Percentiles rank a stretch among this genome's conserved stretches.
These are phyloP conservation scores for Bolboschoenoplectus hybrid DNA, from an alignment of 202 grass and related monocot species.

Conservation along the genomic window DNA sequence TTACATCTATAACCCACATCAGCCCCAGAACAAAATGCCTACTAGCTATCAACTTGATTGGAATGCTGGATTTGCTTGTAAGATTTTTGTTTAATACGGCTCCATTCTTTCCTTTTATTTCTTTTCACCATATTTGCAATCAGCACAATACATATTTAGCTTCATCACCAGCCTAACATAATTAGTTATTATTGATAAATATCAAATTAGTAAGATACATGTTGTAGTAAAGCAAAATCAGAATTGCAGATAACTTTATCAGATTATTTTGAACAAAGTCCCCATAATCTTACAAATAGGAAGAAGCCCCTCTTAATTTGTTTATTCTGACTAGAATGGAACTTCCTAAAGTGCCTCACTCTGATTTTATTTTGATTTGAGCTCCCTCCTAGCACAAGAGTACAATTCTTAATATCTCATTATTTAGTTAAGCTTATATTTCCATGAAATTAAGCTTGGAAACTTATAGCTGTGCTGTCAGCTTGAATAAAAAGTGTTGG, in stretches of 20 bases:
- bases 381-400: background rate
- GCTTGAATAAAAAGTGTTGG: background rate
- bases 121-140: background rate
- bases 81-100: constrained; percentile 25
- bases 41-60: constrained; percentile 73
- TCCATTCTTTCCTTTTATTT: background rate
- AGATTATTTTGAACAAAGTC: background rate
- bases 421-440: background rate
- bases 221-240: background rate
- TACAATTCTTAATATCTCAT: background rate
- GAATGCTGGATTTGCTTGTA: constrained; percentile 71
- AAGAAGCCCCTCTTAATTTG: background rate
- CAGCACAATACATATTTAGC: background rate
- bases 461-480: background rate
- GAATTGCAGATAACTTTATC: constrained; percentile 2
- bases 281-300: background rate
- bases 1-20: constrained; percentile 66
- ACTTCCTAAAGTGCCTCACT: background rate
- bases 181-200: background rate
- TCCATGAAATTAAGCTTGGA: background rate
- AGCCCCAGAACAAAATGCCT: constrained; percentile 48
- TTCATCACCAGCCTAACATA: background rate
- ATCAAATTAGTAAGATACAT: background rate
- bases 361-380: background rate
- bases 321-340: background rate